Evolutionary conservation across 768 basidiomycete genomes (phyloP).

Genomic region (Hysterangium stoloniferum): DNA sequence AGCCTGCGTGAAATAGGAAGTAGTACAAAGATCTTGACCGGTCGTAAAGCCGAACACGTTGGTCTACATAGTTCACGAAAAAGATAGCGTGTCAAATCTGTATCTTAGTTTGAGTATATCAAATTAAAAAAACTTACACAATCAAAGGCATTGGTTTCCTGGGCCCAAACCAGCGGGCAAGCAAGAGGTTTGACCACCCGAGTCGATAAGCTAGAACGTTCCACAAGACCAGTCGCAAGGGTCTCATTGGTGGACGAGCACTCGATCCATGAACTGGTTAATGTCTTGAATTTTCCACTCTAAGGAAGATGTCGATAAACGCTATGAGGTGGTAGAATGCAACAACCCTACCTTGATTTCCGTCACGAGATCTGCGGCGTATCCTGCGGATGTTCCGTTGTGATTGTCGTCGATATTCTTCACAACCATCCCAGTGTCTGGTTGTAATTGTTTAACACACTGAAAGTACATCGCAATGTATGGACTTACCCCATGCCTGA

Average conservation of each 20-base stretch:
- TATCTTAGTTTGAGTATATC: too few species aligned
- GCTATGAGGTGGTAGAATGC: neutral
- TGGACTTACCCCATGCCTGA: slow-evolving; percentile 18
- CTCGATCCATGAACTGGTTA: slow-evolving; percentile 21
- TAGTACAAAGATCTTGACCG: slow-evolving; percentile 39
- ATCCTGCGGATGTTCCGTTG: slow-evolving; percentile 19
- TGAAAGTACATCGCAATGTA: neutral
- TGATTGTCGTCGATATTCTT: slow-evolving; percentile 17
- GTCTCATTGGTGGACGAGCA: slow-evolving; percentile 22
- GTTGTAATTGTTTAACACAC: neutral
- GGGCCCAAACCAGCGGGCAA: slow-evolving; percentile 42
- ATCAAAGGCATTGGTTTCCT: slow-evolving; percentile 37
- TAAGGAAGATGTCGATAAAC: slow-evolving; percentile 6
- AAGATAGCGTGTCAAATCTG: neutral
- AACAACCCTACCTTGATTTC: slow-evolving; percentile 31
- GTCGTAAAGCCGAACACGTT: slow-evolving; percentile 35
- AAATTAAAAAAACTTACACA: slow-evolving; percentile 34
- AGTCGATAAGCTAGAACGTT: slow-evolving; percentile 3
- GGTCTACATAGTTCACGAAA: slow-evolving; percentile 15
- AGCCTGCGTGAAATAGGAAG: slow-evolving; percentile 21
- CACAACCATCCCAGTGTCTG: slow-evolving; percentile 18
- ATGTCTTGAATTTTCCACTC: slow-evolving; percentile 22
- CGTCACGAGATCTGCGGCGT: slow-evolving; percentile 31
- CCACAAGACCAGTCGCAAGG: neutral
- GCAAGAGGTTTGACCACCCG: slow-evolving; percentile 35